Conservation (phyloP, 1,284 basidiomycete species). For the Meripilus lineatus region DNA sequence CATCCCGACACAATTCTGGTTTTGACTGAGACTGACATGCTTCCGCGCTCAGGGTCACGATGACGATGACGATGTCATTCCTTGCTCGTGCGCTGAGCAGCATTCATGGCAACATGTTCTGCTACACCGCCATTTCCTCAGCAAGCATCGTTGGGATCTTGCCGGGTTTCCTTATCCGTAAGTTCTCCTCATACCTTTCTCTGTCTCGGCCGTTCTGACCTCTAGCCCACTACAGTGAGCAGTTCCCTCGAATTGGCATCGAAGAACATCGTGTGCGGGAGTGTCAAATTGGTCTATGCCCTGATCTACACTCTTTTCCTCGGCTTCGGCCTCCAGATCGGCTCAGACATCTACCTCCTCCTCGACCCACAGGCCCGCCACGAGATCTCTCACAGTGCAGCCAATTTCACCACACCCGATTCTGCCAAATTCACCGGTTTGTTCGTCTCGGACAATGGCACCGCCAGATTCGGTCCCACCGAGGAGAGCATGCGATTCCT, state of each 20-base stretch:
- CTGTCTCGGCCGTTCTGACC: constrained; percentile 10
- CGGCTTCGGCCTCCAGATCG: constrained; percentile 86
- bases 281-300: constrained; percentile 88
- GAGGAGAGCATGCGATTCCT: constrained; percentile 40
- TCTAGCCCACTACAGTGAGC: constrained; percentile 50
- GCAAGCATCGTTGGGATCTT: constrained; percentile 78
- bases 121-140: constrained; percentile 84
- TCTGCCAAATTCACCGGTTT: constrained; percentile 56
- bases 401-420: constrained; percentile 40
- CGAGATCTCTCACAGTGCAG: constrained; percentile 47
- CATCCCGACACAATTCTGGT: constrained; percentile 1
- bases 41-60: constrained; percentile 68
- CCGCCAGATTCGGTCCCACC: constrained; percentile 25
- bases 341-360: constrained; percentile 80
- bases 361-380: constrained; percentile 60
- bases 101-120: constrained; percentile 71
- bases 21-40: constrained; percentile 1
- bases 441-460: constrained; percentile 63
- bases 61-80: constrained; percentile 80
- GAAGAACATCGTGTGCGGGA: constrained; percentile 84
- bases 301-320: constrained; percentile 88
- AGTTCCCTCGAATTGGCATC: constrained; percentile 85
- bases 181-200: constrained; percentile 23
- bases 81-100: constrained; percentile 73
- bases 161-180: constrained; percentile 79